A percentile compares a stretch with the other conserved stretches of the same genome.
Conservation (phyloP, 2,329 filamentous ascomycete genomes). For the Magnaporthiopsis incrustans region DNA sequence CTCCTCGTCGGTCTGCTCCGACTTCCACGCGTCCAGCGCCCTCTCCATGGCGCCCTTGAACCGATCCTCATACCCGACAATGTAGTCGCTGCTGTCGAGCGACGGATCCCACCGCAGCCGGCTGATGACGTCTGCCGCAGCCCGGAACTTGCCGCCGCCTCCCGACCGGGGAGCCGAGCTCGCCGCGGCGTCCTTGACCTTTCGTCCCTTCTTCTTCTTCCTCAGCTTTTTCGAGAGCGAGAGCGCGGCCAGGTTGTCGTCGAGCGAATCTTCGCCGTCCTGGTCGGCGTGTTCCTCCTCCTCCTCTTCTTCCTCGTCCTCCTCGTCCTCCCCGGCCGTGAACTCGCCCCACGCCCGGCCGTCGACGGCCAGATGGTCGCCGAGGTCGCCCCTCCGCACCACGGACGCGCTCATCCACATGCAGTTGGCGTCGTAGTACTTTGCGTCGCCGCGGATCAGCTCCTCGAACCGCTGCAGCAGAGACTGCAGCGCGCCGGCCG, state of each 20-base stretch:
- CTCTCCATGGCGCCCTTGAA: conserved; percentile 48
- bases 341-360: conserved; percentile 41
- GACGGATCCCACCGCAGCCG: conserved; percentile 51
- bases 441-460: conserved; percentile 35
- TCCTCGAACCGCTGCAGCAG: conserved; percentile 40
- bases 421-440: conserved; percentile 38
- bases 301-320: conserved; percentile 34
- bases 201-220: conserved; percentile 7
- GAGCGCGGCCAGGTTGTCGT: conserved; percentile 9
- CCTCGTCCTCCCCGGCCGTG: conserved; percentile 27
- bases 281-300: conserved; percentile 31
- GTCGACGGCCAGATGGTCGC: conserved; percentile 34
- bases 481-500: conserved; percentile 34
- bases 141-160: conserved; percentile 39
- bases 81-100: conserved; percentile 41
- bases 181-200: conserved; percentile 11
- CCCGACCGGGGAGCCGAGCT: conserved; percentile 3
- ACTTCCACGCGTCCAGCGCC: conserved; percentile 47
- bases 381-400: conserved; percentile 29
- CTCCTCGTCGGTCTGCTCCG: conserved; percentile 55
- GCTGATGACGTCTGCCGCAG: conserved; percentile 50
- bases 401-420: conserved; percentile 40
- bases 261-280: conserved; percentile 23
- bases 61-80: conserved; percentile 55
- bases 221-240: conserved; percentile 9